Percentiles rank a stretch among this genome's conserved stretches.
Conservation (phyloP, 495 filamentous ascomycete genomes). For the Penicillium crystallinum region DNA sequence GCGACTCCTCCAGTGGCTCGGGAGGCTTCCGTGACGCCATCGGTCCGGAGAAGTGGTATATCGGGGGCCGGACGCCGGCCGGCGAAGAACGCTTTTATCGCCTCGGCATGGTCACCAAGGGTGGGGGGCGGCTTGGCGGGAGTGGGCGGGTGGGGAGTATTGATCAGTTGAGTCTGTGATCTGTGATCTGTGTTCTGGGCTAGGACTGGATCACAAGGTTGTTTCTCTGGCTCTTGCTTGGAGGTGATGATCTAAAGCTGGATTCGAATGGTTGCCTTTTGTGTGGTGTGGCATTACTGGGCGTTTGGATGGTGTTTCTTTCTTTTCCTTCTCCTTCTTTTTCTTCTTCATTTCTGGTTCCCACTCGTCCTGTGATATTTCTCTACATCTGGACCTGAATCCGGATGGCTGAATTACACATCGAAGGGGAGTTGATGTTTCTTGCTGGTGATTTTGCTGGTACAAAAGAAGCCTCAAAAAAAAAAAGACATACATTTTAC, state of each 20-base stretch:
- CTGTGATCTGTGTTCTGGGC: too few species aligned
- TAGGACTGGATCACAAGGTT: constrained; percentile 8
- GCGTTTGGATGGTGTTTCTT: background rate
- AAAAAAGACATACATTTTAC: constrained; percentile 11
- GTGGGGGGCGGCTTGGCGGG: constrained; percentile 45
- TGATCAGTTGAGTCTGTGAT: constrained; percentile 59
- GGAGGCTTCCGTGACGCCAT: constrained; percentile 71
- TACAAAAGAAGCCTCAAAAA: constrained; percentile 7
- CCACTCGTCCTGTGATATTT: background rate
- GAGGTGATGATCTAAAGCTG: background rate
- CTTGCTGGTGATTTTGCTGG: background rate
- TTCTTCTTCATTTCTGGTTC: background rate
- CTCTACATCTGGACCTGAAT: background rate
- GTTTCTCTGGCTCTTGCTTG: background rate
- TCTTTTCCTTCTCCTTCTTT: background rate
- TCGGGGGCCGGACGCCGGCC: constrained; percentile 76
- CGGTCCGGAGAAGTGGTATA: constrained; percentile 81
- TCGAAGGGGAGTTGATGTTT: background rate
- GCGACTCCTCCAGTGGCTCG: constrained; percentile 74
- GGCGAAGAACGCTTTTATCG: constrained; percentile 89
- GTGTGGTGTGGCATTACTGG: background rate
- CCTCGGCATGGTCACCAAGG: constrained; percentile 54
- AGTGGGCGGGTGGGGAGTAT: constrained; percentile 55
- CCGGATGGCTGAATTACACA: background rate
- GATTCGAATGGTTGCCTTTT: background rate